A percentile compares a stretch with the other conserved stretches of the same genome.
Evolutionary conservation across 495 filamentous ascomycete genomes (phyloP).

Genomic region (Lepidopterella palustris): DNA sequence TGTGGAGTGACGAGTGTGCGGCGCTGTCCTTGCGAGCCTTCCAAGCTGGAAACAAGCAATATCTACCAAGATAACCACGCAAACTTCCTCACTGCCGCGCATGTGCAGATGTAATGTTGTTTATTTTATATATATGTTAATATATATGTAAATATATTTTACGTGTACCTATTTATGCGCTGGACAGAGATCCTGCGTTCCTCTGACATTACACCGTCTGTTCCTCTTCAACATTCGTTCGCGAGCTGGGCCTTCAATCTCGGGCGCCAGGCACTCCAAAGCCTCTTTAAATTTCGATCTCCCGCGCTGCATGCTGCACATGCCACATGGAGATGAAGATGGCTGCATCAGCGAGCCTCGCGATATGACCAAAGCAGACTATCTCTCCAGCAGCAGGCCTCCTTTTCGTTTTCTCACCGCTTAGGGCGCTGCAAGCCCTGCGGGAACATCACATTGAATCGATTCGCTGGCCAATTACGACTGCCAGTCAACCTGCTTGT

Average conservation of each 20-base stretch:
- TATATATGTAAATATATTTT: too few species aligned
- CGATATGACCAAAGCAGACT: not conserved
- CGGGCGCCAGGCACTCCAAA: not conserved
- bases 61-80: too few species aligned
- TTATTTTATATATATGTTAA: too few species aligned
- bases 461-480: not conserved
- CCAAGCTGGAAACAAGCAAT: too few species aligned
- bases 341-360: not conserved
- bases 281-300: too few species aligned
- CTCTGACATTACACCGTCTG: not conserved
- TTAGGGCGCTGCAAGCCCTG: not conserved
- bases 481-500: not conserved
- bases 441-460: not conserved
- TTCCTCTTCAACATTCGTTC: not conserved
- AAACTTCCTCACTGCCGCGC: too few species aligned
- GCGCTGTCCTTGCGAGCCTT: too few species aligned
- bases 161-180: too few species aligned
- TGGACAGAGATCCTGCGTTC: too few species aligned
- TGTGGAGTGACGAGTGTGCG: not conserved
- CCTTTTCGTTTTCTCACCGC: slow-evolving; percentile 9
- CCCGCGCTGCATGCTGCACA: not conserved
- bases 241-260: not conserved
- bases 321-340: not conserved
- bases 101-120: too few species aligned
- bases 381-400: not conserved